phyloP scores from a whole-genome alignment of 2,329 filamentous ascomycete species.

The Colletotrichum orchidophilum region DNA sequence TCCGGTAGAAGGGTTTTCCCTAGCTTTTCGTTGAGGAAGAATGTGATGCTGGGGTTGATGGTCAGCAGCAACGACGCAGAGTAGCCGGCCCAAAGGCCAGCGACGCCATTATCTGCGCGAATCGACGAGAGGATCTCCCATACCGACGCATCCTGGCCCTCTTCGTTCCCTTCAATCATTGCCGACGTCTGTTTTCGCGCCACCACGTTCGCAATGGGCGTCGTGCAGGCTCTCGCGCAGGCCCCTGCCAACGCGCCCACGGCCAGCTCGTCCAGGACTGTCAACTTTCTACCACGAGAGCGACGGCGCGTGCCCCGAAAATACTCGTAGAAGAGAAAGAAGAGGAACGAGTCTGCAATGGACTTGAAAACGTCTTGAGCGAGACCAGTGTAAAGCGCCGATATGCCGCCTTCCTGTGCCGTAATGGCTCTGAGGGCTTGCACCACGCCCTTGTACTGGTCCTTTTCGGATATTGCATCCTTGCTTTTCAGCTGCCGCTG shows the following conservation, averaged over 20 bases:
- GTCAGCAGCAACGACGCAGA: conserved; percentile 82
- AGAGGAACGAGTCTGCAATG: conserved; percentile 81
- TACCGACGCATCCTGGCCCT: conserved; percentile 48
- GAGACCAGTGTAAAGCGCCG: conserved; percentile 76
- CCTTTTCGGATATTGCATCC: conserved; percentile 26
- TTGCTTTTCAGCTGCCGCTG: conserved; percentile 67
- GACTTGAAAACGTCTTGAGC: conserved; percentile 73
- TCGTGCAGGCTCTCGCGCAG: conserved; percentile 78
- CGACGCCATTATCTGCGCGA: conserved; percentile 72
- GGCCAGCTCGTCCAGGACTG: conserved; percentile 75
- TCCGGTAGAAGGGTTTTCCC: conserved; percentile 66
- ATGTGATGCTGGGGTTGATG: conserved; percentile 86
- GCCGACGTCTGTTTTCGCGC: conserved; percentile 81
- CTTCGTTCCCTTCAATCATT: conserved; percentile 6
- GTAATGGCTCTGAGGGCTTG: conserved; percentile 80
- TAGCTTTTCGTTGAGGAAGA: conserved; percentile 81
- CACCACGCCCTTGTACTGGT: conserved; percentile 70
- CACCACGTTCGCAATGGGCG: conserved; percentile 83
- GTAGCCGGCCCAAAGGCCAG: conserved; percentile 89
- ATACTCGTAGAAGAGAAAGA: conserved; percentile 82
- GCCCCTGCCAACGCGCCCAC: conserved; percentile 80
- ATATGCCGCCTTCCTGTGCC: conserved; percentile 72
- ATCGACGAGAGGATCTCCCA: conserved; percentile 72
- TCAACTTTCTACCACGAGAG: conserved; percentile 53
- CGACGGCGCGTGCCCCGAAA: conserved; percentile 45